Percentiles rank a stretch among this genome's conserved stretches.
Evolutionary conservation across 2,329 filamentous ascomycete species (phyloP).

Genomic region (Aureobasidium leucospermi): DNA sequence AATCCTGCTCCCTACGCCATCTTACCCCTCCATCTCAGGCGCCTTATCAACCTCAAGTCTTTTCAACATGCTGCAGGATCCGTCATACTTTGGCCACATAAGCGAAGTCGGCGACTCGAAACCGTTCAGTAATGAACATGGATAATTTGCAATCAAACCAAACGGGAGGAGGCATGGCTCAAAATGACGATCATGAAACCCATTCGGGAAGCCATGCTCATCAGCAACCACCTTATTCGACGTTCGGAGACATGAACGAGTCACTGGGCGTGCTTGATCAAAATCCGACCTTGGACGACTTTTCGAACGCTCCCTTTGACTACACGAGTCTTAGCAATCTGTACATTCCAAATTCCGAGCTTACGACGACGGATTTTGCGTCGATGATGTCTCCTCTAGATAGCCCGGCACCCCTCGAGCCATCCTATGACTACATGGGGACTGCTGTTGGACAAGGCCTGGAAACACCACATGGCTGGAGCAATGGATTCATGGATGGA

Average conservation of each 20-base stretch:
- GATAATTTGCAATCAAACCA: neutral
- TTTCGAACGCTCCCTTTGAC: neutral
- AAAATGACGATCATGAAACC: neutral
- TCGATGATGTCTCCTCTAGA: neutral
- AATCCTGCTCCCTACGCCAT: constrained; percentile 5
- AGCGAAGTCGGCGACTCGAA: neutral
- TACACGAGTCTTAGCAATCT: neutral
- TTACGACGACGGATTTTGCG: neutral
- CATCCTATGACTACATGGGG: neutral
- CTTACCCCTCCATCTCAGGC: neutral
- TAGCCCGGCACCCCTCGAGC: neutral
- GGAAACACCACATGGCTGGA: neutral
- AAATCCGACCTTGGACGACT: neutral
- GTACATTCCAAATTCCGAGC: neutral
- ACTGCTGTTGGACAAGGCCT: constrained; percentile 1
- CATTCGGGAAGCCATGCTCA: neutral
- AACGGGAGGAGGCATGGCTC: neutral
- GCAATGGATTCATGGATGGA: neutral
- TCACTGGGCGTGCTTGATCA: neutral
- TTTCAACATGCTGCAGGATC: neutral
- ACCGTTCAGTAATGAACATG: neutral
- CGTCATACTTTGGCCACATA: neutral
- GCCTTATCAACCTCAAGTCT: neutral
- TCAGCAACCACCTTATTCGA: neutral
- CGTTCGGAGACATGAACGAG: neutral